phyloP scores from a whole-genome alignment of 2,329 filamentous ascomycete genomes.

The Paraphaeosphaeria sporulosa region DNA sequence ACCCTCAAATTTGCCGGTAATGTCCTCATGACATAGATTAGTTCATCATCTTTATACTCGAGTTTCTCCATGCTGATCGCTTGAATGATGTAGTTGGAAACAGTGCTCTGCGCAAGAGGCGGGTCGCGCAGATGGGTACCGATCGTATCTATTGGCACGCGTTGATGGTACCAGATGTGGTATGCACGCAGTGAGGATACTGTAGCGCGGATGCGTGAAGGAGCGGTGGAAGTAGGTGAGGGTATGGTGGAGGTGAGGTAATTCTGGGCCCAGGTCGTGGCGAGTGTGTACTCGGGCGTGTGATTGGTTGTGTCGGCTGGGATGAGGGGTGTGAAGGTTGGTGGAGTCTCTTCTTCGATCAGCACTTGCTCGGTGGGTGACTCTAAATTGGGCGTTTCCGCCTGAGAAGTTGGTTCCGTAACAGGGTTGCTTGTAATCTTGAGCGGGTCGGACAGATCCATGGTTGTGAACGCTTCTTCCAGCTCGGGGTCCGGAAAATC shows the following conservation, averaged over 20 bases:
- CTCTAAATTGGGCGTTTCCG: neutral
- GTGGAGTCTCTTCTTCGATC: neutral
- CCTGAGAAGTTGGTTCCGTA: neutral
- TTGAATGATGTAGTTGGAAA: conserved; percentile 40
- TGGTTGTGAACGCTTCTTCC: conserved; percentile 28
- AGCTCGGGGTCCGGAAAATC: conserved; percentile 39
- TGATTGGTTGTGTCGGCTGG: conserved; percentile 13
- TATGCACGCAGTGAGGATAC: conserved; percentile 43
- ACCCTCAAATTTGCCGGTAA: conserved; percentile 34
- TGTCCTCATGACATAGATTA: conserved; percentile 29
- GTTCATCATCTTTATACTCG: conserved; percentile 30
- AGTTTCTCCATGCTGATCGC: conserved; percentile 39
- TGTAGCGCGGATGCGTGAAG: conserved; percentile 40
- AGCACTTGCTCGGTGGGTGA: neutral
- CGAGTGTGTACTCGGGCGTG: conserved; percentile 32
- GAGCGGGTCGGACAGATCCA: conserved; percentile 22
- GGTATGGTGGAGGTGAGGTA: conserved; percentile 42
- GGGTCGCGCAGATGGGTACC: conserved; percentile 37
- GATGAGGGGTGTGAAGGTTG: conserved; percentile 5
- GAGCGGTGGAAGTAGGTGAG: conserved; percentile 20
- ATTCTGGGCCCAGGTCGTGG: conserved; percentile 38
- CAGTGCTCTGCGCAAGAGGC: conserved; percentile 38
- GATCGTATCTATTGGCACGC: conserved; percentile 31
- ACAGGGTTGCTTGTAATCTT: neutral
- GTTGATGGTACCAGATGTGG: conserved; percentile 43